phyloP scores from a whole-genome alignment of 1,139 yeast genomes.

The Scheffersomyces illinoinensis region DNA sequence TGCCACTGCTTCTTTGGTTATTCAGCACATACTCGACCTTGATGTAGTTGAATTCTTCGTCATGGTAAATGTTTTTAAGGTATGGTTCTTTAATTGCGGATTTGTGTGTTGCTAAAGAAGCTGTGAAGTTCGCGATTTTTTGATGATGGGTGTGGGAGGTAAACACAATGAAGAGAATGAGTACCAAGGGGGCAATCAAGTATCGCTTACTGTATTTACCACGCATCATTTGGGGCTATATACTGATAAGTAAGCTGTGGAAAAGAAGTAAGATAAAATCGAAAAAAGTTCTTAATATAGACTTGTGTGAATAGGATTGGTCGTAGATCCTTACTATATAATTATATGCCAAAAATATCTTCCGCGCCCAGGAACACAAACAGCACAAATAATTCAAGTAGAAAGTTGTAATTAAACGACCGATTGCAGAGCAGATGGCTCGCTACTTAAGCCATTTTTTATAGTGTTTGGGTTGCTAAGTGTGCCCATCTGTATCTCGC shows the following conservation, averaged over 20 bases:
- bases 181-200: not conserved
- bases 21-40: not conserved
- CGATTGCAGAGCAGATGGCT: too few relatives aligned
- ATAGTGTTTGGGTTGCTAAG: too few relatives aligned
- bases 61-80: not conserved
- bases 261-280: not conserved
- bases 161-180: not conserved
- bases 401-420: too few relatives aligned
- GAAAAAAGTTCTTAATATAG: not conserved
- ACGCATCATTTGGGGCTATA: not conserved
- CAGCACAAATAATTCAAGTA: too few relatives aligned
- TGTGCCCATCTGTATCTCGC: too few relatives aligned
- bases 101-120: not conserved
- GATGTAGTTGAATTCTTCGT: slow-evolving; percentile 1
- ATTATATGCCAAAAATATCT: not conserved
- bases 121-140: not conserved
- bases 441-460: too few relatives aligned
- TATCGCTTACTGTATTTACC: not conserved
- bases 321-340: not conserved
- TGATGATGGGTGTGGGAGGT: not conserved
- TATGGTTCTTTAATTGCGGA: not conserved
- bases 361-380: too few relatives aligned
- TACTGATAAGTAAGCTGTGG: not conserved
- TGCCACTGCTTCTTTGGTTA: not conserved
- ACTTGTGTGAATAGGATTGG: not conserved